phyloP scores from a whole-genome alignment of 768 basidiomycete species.

The Pulveroboletus ravenelii region DNA sequence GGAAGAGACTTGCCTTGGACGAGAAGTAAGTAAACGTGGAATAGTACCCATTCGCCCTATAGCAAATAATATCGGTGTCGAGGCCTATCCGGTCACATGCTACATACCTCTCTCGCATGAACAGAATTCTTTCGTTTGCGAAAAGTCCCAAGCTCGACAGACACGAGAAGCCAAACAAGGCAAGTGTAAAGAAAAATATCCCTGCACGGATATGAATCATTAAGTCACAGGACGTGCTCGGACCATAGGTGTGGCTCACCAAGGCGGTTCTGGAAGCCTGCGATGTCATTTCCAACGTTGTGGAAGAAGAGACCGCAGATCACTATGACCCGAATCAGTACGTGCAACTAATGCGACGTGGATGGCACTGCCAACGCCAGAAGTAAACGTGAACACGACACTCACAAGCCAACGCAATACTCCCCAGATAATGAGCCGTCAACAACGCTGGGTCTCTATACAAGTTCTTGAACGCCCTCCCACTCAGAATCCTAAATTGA shows the following conservation, averaged over 20 bases:
- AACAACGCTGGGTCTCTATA: conserved; percentile 92
- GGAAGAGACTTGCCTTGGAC: conserved; percentile 60
- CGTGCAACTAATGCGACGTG: background rate
- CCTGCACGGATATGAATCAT: conserved; percentile 37
- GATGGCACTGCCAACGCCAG: background rate
- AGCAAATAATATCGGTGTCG: background rate
- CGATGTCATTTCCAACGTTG: conserved; percentile 86
- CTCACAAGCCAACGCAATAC: conserved; percentile 80
- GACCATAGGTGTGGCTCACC: conserved; percentile 39
- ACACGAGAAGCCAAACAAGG: conserved; percentile 95
- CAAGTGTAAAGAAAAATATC: conserved; percentile 96
- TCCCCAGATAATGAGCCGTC: conserved; percentile 83
- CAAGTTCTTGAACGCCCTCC: conserved; percentile 95
- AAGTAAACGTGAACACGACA: conserved; percentile 11
- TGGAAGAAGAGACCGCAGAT: conserved; percentile 93
- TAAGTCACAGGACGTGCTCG: background rate
- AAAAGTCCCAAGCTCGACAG: conserved; percentile 91
- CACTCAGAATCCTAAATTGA: conserved; percentile 92
- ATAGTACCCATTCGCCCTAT: conserved; percentile 95
- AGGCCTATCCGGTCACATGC: background rate
- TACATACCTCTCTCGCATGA: conserved; percentile 92
- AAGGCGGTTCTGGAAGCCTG: conserved; percentile 93
- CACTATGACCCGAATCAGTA: conserved; percentile 39
- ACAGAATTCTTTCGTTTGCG: conserved; percentile 90
- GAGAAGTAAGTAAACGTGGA: conserved; percentile 95